A percentile compares a stretch with the other conserved stretches of the same genome.
These are phyloP conservation scores for Alternaria angustiovoidea DNA, from an alignment of 2,329 filamentous ascomycete species.

Conservation along the genomic window DNA sequence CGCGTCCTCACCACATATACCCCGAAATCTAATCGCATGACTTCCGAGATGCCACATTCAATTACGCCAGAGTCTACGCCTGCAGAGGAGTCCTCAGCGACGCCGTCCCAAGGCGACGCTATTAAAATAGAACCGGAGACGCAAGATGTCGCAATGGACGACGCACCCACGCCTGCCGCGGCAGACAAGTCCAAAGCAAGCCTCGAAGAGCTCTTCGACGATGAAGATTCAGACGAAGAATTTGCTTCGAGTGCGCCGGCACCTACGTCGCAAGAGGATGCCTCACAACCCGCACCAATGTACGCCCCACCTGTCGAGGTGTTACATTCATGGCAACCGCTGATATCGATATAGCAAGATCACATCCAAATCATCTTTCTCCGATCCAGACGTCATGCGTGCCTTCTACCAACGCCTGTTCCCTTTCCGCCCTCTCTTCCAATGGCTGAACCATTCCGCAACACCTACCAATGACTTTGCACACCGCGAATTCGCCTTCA, in stretches of 20 bases:
- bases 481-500: constrained; percentile 95
- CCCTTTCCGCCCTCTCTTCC: constrained; percentile 92
- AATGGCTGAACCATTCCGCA: constrained; percentile 96
- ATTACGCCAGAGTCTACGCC: constrained; percentile 51
- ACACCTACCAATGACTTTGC: constrained; percentile 86
- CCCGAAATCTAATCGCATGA: constrained; percentile 6
- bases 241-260: constrained; percentile 64
- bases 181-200: constrained; percentile 47
- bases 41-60: constrained; percentile 56
- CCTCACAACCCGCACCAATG: constrained; percentile 50
- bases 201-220: constrained; percentile 68
- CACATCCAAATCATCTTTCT: constrained; percentile 57
- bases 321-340: constrained; percentile 13
- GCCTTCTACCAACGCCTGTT: constrained; percentile 96
- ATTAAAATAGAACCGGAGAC: constrained; percentile 39
- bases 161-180: constrained; percentile 37
- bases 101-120: constrained; percentile 51
- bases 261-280: constrained; percentile 53
- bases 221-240: constrained; percentile 65
- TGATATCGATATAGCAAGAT: constrained; percentile 37
- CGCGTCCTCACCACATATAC: constrained; percentile 2
- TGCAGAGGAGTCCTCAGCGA: constrained; percentile 47
- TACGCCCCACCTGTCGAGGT: constrained; percentile 35
- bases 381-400: constrained; percentile 85
- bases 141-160: constrained; percentile 44